phyloP scores from a whole-genome alignment of 805 yeast genomes.

The Metschnikowia noctiluminum region DNA sequence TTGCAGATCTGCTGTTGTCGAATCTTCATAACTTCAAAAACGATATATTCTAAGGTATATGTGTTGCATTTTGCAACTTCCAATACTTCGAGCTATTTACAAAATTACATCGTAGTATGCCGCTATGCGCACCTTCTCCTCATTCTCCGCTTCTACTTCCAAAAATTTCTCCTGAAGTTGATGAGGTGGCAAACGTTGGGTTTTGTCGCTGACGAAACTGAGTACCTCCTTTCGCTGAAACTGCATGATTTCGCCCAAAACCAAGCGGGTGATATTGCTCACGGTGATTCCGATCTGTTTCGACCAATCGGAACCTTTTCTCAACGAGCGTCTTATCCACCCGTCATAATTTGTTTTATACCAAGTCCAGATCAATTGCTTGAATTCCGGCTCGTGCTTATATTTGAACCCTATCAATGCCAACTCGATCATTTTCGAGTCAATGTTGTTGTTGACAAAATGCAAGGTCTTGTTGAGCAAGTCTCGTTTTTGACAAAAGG shows the following conservation, averaged over 20 bases:
- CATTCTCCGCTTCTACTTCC: slow-evolving; percentile 21
- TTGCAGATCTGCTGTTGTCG: too few relatives aligned
- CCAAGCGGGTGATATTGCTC: slow-evolving; percentile 39
- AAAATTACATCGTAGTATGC: slow-evolving; percentile 11
- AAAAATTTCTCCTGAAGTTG: slow-evolving; percentile 28
- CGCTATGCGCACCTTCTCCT: slow-evolving; percentile 19
- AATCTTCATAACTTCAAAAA: too few relatives aligned
- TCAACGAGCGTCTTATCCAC: slow-evolving; percentile 48
- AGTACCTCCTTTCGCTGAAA: slow-evolving; percentile 26
- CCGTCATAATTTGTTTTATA: slow-evolving; percentile 47
- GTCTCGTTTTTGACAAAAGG: slow-evolving; percentile 45
- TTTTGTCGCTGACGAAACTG: slow-evolving; percentile 31
- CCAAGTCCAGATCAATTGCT: slow-evolving; percentile 53
- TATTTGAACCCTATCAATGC: slow-evolving; percentile 53
- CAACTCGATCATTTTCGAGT: slow-evolving; percentile 50
- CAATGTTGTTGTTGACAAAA: slow-evolving; percentile 55
- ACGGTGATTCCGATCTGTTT: slow-evolving; percentile 45
- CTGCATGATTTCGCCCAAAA: slow-evolving; percentile 40
- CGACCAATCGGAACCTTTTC: slow-evolving; percentile 44
- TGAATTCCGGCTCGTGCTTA: slow-evolving; percentile 28
- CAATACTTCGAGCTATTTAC: slow-evolving; percentile 6
- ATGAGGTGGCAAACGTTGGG: slow-evolving; percentile 35
- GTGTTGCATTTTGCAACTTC: too few relatives aligned
- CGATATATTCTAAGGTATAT: too few relatives aligned
- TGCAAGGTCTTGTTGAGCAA: slow-evolving; percentile 53